Base-by-base conservation (phyloP, 208 protist species). In the Leishmania martiniquensis region DNA sequence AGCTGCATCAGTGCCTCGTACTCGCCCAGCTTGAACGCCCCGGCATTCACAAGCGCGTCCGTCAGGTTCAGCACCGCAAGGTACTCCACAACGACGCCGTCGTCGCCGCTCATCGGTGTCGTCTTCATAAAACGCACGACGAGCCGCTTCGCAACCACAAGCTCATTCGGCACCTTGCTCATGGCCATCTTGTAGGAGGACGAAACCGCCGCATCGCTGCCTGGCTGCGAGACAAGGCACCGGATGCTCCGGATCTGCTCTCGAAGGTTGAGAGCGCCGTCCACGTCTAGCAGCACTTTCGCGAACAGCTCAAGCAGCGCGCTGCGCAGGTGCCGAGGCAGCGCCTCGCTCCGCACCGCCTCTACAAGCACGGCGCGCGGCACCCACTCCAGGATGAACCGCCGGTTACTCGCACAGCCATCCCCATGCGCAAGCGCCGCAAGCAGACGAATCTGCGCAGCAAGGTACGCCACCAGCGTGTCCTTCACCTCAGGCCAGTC, bases 281-380 rank as follows among this genome's bases (percentile, higher is more conserved):
- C 63, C 20, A 82, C 69, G 45, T 80, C 72, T 29, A 87, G 72
- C 72, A 84, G 72, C 57, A 82, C 76, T 29, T 82, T 73, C 15
- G 87, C 66, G 51, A 88, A 87, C 2, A 91, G 77, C 51, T 82
- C 71, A 7, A 88, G 59, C 32, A 91, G 67, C 17, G 87, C 84
- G 44, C 78, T 84, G 67, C 84, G 84, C 51, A 91, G 70, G 25
- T 42, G 63, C 1, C 79, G 52, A 13, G 87, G 82, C 59, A 91
- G 75, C 29, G 62, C 66, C 62, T 68, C 62, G 51, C 79, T 86
- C 47, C 44, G 34, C 75, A 87, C 32, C 39, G 67, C 45, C 63
- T 78, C 63, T 22, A 80, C 72, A 13, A 89, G 73, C 60, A 82
- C 85, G 39, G 82, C 80, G 10, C 54, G 51, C 44, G 87, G 77